Evolutionary conservation across 139 green algal species (phyloP), one percentile per base, ranked within the genome.

Genomic region (Chlamydomonas incerta): DNA sequence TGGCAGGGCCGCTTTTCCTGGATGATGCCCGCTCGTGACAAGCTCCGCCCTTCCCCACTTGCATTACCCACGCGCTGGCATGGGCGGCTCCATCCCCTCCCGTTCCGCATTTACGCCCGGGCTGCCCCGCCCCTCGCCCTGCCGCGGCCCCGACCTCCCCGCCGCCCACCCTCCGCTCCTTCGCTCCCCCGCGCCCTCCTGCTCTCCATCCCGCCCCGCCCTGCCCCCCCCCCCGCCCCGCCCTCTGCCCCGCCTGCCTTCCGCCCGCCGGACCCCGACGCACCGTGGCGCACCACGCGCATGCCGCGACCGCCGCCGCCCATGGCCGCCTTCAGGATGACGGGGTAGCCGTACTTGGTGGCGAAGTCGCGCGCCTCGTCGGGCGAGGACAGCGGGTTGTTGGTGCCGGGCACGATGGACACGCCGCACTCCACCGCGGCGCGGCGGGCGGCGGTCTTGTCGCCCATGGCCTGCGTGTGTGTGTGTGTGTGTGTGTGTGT

Each of bases 311-410:
- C 97, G 72, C 97, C 97, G 47, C 97, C 97, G 23, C 96, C 96
- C 90, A 97, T 97, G 35, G 94, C 92, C 5, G 96, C 96, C 93
- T 99, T 99, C n/a, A 99, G 88, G 47, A 99, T 98, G 10, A 99
- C 93, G 0, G 97, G 97, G 82, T 96, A 98, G 3, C 97, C 96
- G 13, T 87, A 87, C 73, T 87, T 46, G 18, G 47, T 11, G 0
- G 96, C 95, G 92, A 98, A 98, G 2, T 67, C 90, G 46, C 91
- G 66, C 17, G 96, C 96, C 74, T 95, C 91, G 31, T 94, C 90
- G 1, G 93, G 85, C 50, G 69, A 73, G 37, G 83, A 55, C 21
- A 98, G 90, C 4, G 95, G 90, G 41, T 95, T 66, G 60, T 97
- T 92, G 29, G 93, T 98, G 35, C 97, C 97, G 1, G 97, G 97